These are phyloP conservation scores for Phoenix roebelenii DNA, from an alignment of 176 grass and related monocot species.

Conservation along the genomic window DNA sequence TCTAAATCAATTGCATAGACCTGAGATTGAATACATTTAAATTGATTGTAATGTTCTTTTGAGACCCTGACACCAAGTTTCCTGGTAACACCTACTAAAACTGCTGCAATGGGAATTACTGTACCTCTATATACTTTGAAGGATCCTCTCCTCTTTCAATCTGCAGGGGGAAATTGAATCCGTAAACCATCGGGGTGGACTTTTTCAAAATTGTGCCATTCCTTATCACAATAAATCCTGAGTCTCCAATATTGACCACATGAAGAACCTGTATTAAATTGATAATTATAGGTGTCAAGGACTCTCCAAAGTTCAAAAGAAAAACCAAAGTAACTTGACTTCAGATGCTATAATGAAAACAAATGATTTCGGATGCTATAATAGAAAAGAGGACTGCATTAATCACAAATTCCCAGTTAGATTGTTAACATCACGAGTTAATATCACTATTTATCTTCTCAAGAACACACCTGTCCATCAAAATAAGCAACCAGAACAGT, in stretches of 20 bases:
- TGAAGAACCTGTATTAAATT: conserved; percentile 49
- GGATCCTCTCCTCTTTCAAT: conserved; percentile 93
- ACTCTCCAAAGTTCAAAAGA: no score
- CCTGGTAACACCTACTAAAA: no score
- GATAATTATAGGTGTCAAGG: not conserved
- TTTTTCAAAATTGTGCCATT: conserved; percentile 56
- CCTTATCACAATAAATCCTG: conserved; percentile 86
- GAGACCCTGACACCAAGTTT: no score
- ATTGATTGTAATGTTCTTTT: not conserved
- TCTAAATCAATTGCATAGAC: conserved; percentile 54
- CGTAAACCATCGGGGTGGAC: conserved; percentile 86
- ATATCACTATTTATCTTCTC: no score
- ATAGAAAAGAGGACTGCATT: no score
- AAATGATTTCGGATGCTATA: no score
- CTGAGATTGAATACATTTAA: conserved; percentile 13
- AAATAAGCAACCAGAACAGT: conserved; percentile 93
- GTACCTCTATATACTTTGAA: conserved; percentile 67
- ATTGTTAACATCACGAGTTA: no score
- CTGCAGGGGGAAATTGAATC: conserved; percentile 97
- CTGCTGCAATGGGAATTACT: not conserved
- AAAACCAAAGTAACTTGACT: no score
- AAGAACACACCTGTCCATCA: conserved; percentile 47
- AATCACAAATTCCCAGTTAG: no score
- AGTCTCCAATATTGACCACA: conserved; percentile 86
- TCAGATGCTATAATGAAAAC: no score